phyloP scores from a whole-genome alignment of 2,329 filamentous ascomycete species.

The Ilyonectria sp. region DNA sequence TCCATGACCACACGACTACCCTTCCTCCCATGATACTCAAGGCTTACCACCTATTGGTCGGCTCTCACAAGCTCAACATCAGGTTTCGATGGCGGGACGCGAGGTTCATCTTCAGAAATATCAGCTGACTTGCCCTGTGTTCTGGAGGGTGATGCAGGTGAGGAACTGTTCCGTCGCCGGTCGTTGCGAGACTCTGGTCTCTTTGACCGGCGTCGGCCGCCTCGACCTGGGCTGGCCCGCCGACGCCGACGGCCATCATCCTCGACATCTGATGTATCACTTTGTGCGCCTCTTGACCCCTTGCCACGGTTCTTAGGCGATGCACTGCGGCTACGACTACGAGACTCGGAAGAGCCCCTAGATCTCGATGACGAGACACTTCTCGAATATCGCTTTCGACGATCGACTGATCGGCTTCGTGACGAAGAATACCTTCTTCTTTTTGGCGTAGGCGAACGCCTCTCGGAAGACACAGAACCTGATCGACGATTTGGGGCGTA shows the following conservation, averaged over 20 bases:
- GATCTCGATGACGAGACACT: conserved; percentile 60
- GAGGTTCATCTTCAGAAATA: conserved; percentile 59
- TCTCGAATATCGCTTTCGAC: conserved; percentile 54
- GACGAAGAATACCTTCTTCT: conserved; percentile 66
- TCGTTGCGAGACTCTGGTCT: conserved; percentile 37
- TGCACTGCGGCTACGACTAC: conserved; percentile 42
- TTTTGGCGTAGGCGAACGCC: conserved; percentile 63
- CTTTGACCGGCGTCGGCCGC: conserved; percentile 27
- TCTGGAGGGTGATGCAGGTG: conserved; percentile 66
- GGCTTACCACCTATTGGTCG: conserved; percentile 44
- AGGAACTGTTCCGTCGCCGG: conserved; percentile 67
- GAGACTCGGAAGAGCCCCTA: conserved; percentile 54
- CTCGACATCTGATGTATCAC: conserved; percentile 30
- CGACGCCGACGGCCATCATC: conserved; percentile 27
- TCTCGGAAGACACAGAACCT: conserved; percentile 55
- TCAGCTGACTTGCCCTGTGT: conserved; percentile 70
- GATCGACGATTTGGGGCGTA: conserved; percentile 45
- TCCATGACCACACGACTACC: conserved; percentile 21
- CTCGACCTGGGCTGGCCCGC: conserved; percentile 28
- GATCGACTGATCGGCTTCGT: conserved; percentile 62
- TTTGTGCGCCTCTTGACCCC: conserved; percentile 28
- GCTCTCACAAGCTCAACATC: conserved; percentile 33
- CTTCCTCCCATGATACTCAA: conserved; percentile 15
- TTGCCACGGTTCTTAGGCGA: conserved; percentile 40
- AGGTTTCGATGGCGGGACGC: conserved; percentile 39